Evolutionary conservation across 176 grass and related monocot species (phyloP), one percentile per base, ranked within the genome.

Genomic region (Chloris gayana): DNA sequence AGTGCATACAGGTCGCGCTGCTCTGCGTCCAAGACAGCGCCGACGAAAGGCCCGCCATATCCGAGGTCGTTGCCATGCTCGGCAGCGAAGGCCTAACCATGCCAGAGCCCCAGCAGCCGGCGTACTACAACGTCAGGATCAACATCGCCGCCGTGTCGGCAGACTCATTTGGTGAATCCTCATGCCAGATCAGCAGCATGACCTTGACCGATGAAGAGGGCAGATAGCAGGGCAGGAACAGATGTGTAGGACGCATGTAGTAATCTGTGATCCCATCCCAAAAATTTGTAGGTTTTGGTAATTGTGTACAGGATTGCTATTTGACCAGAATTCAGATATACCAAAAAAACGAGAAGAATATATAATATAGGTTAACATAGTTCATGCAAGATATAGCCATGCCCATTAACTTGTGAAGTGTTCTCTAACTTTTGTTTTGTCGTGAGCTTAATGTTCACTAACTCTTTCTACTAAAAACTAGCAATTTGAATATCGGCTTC

Each of bases 11-110:
- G 49, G 78, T 86, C 24, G 83, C 88, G 1, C 32, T 89, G 59
- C 83, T 89, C 17, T 89, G 88, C 83, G 78, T 89, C 34, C 88
- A 89, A 79, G 83, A 89, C 67, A 89, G 83, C 78, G 83, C 88
- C 78, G 83, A 86, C 60, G 87, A 80, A 18, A 72, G 83, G 4
- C 78, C 72, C 27, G 78, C 22, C 84, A 83, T 91, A 75, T 70
- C 85, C 17, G 76, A 87, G 4, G 54, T 87, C 44, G 67, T 86
- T 21, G 73, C 83, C 3, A 73, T 89, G 88, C 83, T 89, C 25
- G 39, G 78, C 67, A 77, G 88, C 73, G 83, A 85, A 49, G 87
- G 87, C 24, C 0, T 85, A 1, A 89, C 83, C 7, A 80, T 86
- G 67, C 83, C 78, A 38, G 78, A 78, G 73, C 88, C 88, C 4